Base-by-base conservation (phyloP, 164 flowering plant species). In the Macadamia integrifolia region DNA sequence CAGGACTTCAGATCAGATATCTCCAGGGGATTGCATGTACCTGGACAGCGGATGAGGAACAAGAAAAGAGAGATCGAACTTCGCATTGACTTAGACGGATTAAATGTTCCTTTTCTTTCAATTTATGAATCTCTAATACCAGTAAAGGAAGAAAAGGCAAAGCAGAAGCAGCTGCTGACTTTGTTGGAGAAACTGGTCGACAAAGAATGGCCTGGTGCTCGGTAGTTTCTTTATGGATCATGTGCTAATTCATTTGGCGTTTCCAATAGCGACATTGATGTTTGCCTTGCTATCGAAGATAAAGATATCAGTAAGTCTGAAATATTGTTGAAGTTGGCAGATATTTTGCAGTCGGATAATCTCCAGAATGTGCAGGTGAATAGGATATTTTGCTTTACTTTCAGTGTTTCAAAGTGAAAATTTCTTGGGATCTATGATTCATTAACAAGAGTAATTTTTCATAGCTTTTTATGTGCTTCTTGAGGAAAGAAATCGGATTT, bases 221-320 rank as follows among this genome's bases (percentile, higher is more conserved):
- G 67, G 60, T 79, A 92, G 63, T 84, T 65, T 69, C 83, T 92
- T 23, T 92, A 91, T 82, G 99, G 99, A 70, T 95, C 99, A 29
- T 92, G 98, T 81, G 98, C 97, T 12, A 95, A 87, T 80, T 85
- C 98, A 57, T 95, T 95, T 82, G 99, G 88, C 44, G 84, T 95
- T 69, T 85, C 90, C 61, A 92, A 87, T 60, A 95, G 99, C 75
- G 99, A 95, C 70, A 84, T 95, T 77, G 99, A 92, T 84, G 86
- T 95, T 72, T 95, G 98, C 81, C 90, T 95, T 74, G 85, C 86
- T 17, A 83, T 89, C 43, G 83, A 83, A 17, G 91, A 85, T 50
- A 61, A 67, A 0, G 80, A 80, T 60, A 43, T 77, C 31, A 71
- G 80, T 76, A 95, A 95, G 84, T 71, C 90, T 70, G 96, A 89